Percentiles rank a stretch among this genome's conserved stretches.
These are phyloP conservation scores for Eragrostis tef DNA, from an alignment of 202 grass and related monocot species.

Conservation along the genomic window DNA sequence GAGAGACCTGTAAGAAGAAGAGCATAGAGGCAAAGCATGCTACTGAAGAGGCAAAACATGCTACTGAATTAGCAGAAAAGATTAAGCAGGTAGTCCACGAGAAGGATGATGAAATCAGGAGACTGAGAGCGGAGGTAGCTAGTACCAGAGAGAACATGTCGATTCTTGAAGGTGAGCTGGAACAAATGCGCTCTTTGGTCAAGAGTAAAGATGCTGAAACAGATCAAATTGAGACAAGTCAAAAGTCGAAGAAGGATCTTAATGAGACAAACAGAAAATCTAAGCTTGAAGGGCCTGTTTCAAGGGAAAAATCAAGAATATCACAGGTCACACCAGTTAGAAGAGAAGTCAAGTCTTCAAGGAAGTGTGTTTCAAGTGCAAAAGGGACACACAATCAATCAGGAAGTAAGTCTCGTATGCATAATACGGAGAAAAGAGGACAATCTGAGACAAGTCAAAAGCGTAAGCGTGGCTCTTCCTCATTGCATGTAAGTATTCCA, in stretches of 20 bases:
- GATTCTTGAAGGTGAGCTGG: slow-evolving; percentile 44
- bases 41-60: slow-evolving; percentile 41
- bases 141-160: slow-evolving; percentile 38
- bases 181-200: slow-evolving; percentile 37
- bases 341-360: slow-evolving; percentile 5
- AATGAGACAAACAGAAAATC: slow-evolving; percentile 27
- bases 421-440: slow-evolving; percentile 9
- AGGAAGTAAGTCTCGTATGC: background rate
- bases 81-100: slow-evolving; percentile 50
- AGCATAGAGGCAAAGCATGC: slow-evolving; percentile 51
- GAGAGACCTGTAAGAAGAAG: slow-evolving; percentile 42
- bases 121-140: slow-evolving; percentile 47
- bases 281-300: slow-evolving; percentile 38
- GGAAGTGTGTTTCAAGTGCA: slow-evolving; percentile 24
- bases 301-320: slow-evolving; percentile 33
- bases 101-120: slow-evolving; percentile 54
- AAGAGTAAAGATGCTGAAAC: slow-evolving; percentile 47
- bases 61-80: slow-evolving; percentile 32
- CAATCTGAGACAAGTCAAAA: slow-evolving; percentile 45
- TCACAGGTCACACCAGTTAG: slow-evolving; percentile 1
- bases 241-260: slow-evolving; percentile 26
- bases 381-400: background rate
- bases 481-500: slow-evolving; percentile 53
- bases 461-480: slow-evolving; percentile 28
- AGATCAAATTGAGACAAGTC: background rate